Conservation (phyloP, 371 early-diverging fungal genomes). For the Rhizopus sp. region DNA sequence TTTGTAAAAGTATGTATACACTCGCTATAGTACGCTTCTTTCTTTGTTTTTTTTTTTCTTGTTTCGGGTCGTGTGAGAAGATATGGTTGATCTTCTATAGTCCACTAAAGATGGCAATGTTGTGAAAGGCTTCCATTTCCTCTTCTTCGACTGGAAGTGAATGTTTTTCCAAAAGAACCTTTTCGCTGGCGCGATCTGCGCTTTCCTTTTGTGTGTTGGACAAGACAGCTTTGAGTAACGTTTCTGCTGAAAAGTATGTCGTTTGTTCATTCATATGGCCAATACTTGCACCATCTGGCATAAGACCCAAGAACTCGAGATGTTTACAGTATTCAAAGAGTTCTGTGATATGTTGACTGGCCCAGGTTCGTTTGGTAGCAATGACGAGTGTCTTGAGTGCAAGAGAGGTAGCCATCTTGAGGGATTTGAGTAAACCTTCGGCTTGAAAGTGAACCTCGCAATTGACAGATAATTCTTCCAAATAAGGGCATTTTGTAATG, state of each 20-base stretch:
- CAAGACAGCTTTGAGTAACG: background rate
- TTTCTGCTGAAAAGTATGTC: background rate
- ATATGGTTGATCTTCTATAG: background rate
- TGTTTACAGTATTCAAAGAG: constrained; percentile 30
- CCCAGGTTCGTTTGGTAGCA: constrained; percentile 40
- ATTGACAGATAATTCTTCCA: constrained; percentile 25
- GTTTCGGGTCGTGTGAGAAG: too few species aligned
- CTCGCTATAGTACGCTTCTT: too few species aligned
- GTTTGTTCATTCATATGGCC: background rate
- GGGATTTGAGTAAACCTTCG: constrained; percentile 25
- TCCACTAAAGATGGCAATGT: constrained; percentile 8
- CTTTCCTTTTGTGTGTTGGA: background rate
- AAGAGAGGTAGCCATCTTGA: constrained; percentile 10
- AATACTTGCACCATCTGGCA: constrained; percentile 18
- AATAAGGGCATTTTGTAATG: constrained; percentile 28
- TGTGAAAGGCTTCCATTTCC: constrained; percentile 7
- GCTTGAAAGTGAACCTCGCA: constrained; percentile 46
- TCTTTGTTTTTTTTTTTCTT: too few species aligned
- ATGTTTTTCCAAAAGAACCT: background rate
- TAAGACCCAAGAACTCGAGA: constrained; percentile 27
- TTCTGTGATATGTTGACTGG: constrained; percentile 27
- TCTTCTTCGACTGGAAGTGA: constrained; percentile 7
- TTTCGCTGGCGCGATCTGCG: background rate
- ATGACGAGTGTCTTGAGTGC: constrained; percentile 29
- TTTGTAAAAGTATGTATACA: too few species aligned